Percentiles rank a stretch among this genome's conserved stretches.
These are phyloP conservation scores for Leishmania amazonensis DNA, from an alignment of 208 protist species.

Conservation along the genomic window DNA sequence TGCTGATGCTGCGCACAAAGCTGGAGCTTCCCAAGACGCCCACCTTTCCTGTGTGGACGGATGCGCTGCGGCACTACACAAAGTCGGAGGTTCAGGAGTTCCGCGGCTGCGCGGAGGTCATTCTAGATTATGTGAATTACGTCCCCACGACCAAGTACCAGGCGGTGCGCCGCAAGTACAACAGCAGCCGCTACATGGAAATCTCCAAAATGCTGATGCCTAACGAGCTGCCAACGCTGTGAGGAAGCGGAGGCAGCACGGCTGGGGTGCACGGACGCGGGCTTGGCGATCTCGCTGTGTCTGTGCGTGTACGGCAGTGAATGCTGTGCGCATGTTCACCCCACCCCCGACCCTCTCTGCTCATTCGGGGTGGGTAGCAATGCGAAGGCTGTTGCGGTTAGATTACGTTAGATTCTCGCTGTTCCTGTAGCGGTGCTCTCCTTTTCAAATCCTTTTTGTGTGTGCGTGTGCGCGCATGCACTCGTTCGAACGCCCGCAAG, in stretches of 20 bases:
- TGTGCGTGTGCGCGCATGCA: background rate
- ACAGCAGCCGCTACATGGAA: conserved; percentile 73
- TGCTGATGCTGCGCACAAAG: conserved; percentile 63
- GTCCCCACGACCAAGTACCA: conserved; percentile 86
- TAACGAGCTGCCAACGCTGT: conserved; percentile 48
- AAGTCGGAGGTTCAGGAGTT: conserved; percentile 65
- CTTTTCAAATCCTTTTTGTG: too few relatives aligned
- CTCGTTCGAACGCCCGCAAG: background rate
- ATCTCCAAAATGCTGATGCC: conserved; percentile 75
- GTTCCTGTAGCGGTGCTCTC: background rate
- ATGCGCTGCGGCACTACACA: conserved; percentile 71
- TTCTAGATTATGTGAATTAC: conserved; percentile 82
- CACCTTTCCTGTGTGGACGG: conserved; percentile 49
- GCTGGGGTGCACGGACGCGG: background rate
- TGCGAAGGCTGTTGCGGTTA: background rate
- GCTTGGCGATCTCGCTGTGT: background rate
- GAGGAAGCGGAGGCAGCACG: background rate
- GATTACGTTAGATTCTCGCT: background rate
- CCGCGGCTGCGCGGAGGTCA: conserved; percentile 72
- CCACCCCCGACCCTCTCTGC: background rate
- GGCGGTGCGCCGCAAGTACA: conserved; percentile 89
- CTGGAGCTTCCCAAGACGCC: conserved; percentile 26
- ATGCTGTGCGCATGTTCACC: background rate
- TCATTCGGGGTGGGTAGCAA: background rate
- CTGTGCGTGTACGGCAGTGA: background rate